These are phyloP conservation scores for Fraxinus cuspidata DNA, from an alignment of 257 asterid genomes.

Conservation along the genomic window DNA sequence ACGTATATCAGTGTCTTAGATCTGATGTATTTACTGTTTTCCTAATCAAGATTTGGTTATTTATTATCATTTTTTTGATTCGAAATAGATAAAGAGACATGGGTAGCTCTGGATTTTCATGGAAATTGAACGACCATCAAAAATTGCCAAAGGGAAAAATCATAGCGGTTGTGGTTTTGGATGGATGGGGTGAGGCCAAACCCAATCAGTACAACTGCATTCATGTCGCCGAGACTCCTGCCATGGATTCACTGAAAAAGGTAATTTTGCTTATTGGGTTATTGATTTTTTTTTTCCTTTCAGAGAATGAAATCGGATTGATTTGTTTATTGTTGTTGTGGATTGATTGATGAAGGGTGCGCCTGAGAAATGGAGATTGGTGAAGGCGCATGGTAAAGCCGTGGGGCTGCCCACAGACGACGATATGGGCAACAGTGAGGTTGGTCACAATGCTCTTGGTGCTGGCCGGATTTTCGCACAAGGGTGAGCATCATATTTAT, in stretches of 20 bases:
- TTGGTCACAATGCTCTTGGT: slow-evolving; percentile 99
- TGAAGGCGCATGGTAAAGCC: slow-evolving; percentile 92
- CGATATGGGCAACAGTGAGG: slow-evolving; percentile 99
- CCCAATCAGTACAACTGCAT: slow-evolving; percentile 86
- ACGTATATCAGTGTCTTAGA: slow-evolving; percentile 10
- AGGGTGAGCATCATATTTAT: slow-evolving; percentile 58
- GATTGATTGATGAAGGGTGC: slow-evolving; percentile 67
- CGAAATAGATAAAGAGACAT: slow-evolving; percentile 32
- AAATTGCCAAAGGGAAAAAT: slow-evolving; percentile 83
- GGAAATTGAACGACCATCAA: slow-evolving; percentile 88
- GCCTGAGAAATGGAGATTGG: slow-evolving; percentile 93
- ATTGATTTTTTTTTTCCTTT: not conserved
- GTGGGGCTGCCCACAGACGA: slow-evolving; percentile 97
- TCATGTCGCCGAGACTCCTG: slow-evolving; percentile 90
- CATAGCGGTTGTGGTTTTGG: slow-evolving; percentile 81
- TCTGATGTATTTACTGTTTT: slow-evolving; percentile 22
- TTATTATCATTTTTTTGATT: not conserved
- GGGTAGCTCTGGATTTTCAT: slow-evolving; percentile 81
- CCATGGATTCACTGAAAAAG: slow-evolving; percentile 92
- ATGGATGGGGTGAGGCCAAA: slow-evolving; percentile 97
- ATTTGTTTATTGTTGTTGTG: slow-evolving; percentile 21
- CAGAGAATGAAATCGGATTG: not conserved
- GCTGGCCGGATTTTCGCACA: slow-evolving; percentile 98
- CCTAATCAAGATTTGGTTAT: slow-evolving; percentile 23
- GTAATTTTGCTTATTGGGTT: slow-evolving; percentile 32